Evolutionary conservation across 2,329 filamentous ascomycete genomes (phyloP).

Genomic region (Fusarium sarcochroum): DNA sequence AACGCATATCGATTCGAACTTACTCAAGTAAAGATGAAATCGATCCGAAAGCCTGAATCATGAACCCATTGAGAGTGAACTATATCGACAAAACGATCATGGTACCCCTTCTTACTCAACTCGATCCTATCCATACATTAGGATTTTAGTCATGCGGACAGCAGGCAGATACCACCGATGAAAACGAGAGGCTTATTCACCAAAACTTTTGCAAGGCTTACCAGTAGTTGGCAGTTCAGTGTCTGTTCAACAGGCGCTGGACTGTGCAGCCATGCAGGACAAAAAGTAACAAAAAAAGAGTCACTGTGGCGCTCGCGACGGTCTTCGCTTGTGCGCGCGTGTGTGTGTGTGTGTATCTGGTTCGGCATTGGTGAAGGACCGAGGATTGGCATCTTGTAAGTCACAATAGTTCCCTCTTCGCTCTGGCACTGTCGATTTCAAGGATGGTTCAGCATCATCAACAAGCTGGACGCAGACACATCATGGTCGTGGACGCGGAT

Average conservation of each 20-base stretch:
- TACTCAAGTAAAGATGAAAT: conserved; percentile 17
- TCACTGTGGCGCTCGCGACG: conserved; percentile 21
- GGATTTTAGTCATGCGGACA: neutral
- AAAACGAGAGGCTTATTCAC: conserved; percentile 1
- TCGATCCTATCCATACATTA: neutral
- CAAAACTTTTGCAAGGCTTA: neutral
- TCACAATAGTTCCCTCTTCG: conserved; percentile 18
- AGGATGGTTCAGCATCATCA: neutral
- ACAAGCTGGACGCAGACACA: neutral
- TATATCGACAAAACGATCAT: neutral
- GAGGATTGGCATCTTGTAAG: conserved; percentile 6
- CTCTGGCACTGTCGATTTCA: conserved; percentile 20
- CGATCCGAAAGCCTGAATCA: conserved; percentile 10
- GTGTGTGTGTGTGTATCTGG: neutral
- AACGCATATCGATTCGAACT: conserved; percentile 6
- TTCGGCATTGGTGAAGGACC: conserved; percentile 3
- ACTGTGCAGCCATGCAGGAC: conserved; percentile 1
- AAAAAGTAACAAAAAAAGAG: conserved; percentile 21
- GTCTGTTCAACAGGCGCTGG: conserved; percentile 1
- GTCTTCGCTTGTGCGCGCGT: conserved; percentile 18
- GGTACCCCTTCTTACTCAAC: neutral
- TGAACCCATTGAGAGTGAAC: neutral
- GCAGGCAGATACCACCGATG: neutral
- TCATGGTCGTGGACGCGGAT: conserved; percentile 19
- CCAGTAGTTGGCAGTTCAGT: neutral